Evolutionary conservation across 768 basidiomycete species (phyloP).

Genomic region (Mycena floridula): DNA sequence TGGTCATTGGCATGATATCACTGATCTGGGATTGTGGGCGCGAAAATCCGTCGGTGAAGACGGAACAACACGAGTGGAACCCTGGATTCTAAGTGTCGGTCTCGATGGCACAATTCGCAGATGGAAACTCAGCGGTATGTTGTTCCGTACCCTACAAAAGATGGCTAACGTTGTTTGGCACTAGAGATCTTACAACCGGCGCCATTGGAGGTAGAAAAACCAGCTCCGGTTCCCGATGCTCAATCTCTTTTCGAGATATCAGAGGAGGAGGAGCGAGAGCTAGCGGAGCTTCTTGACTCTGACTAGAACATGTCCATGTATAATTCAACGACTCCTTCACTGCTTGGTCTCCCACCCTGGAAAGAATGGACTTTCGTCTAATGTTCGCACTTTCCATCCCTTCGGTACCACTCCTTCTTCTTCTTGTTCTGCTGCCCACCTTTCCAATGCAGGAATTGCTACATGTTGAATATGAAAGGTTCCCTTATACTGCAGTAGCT

Average conservation of each 20-base stretch:
- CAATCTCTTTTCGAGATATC: slow-evolving; percentile 47
- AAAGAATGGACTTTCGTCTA: slow-evolving; percentile 47
- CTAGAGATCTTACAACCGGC: background rate
- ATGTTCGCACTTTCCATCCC: slow-evolving; percentile 42
- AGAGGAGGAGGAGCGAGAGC: slow-evolving; percentile 85
- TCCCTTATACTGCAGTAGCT: slow-evolving; percentile 38
- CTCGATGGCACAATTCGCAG: slow-evolving; percentile 84
- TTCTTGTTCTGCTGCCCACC: slow-evolving; percentile 45
- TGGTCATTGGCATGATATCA: slow-evolving; percentile 89
- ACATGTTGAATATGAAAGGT: slow-evolving; percentile 35
- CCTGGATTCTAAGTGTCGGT: slow-evolving; percentile 80
- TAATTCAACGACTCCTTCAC: background rate
- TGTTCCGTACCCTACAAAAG: background rate
- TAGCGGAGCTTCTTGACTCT: slow-evolving; percentile 67
- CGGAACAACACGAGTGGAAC: slow-evolving; percentile 48
- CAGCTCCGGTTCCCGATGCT: no score
- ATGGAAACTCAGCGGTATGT: slow-evolving; percentile 70
- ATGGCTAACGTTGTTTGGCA: background rate
- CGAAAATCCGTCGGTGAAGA: slow-evolving; percentile 39
- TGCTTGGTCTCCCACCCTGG: slow-evolving; percentile 33
- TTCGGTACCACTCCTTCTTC: slow-evolving; percentile 36
- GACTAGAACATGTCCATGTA: background rate
- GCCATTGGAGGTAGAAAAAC: no score
- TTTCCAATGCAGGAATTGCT: slow-evolving; percentile 36
- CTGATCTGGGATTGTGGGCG: slow-evolving; percentile 67